A percentile compares a stretch with the other conserved stretches of the same genome.
phyloP scores from a whole-genome alignment of 768 basidiomycete genomes.

The Collybia mongolica region DNA sequence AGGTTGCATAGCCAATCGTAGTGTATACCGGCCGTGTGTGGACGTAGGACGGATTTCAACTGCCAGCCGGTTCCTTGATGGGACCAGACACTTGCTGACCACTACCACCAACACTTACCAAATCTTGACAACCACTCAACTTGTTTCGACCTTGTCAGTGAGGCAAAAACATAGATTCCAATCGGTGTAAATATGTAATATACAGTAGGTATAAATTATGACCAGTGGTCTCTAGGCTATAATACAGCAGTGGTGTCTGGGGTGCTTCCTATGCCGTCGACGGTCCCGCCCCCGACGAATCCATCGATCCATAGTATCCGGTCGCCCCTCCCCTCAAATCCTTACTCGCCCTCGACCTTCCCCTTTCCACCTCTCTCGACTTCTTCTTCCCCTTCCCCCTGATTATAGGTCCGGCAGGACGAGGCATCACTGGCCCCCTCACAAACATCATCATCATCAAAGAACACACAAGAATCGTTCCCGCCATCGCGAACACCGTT shows the following conservation, averaged over 20 bases:
- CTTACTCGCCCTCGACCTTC: conserved; percentile 47
- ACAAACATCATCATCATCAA: conserved; percentile 36
- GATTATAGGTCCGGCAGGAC: conserved; percentile 6
- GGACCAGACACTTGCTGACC: too few species aligned
- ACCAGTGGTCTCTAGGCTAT: background rate
- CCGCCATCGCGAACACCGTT: conserved; percentile 63
- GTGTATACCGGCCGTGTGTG: too few species aligned
- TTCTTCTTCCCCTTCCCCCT: conserved; percentile 17
- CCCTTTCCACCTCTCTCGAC: conserved; percentile 34
- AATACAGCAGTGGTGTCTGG: background rate
- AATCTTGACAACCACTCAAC: too few species aligned
- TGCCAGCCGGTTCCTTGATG: too few species aligned
- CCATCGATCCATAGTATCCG: conserved; percentile 12
- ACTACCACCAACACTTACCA: too few species aligned
- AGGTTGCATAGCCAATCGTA: too few species aligned
- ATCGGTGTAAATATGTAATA: too few species aligned
- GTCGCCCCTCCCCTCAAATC: conserved; percentile 41
- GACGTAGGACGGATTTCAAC: too few species aligned
- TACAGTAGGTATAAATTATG: conserved; percentile 1
- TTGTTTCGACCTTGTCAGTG: too few species aligned
- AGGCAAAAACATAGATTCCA: too few species aligned
- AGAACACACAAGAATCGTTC: conserved; percentile 42
- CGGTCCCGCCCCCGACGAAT: conserved; percentile 6
- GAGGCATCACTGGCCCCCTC: conserved; percentile 32
- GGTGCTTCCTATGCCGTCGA: too few species aligned